phyloP scores from a whole-genome alignment of 129 eudicot genomes.

The Chrysanthemum seticuspe region DNA sequence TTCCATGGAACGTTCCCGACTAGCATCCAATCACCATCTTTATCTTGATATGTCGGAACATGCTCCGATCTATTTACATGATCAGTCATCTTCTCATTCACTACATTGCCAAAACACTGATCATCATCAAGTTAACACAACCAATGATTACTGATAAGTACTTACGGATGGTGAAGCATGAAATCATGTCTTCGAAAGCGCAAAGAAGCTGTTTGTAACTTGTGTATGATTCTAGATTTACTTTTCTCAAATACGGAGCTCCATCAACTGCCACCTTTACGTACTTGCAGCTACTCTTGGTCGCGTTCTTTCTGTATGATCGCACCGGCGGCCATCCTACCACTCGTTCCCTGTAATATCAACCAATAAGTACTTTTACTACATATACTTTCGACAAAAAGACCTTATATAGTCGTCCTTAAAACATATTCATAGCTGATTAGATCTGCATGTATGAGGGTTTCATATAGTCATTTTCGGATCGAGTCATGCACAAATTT shows the following conservation, averaged over 20 bases:
- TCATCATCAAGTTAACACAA: not conserved
- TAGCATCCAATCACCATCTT: constrained; percentile 88
- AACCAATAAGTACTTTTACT: not conserved
- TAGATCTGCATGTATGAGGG: no score
- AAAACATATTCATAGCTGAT: no score
- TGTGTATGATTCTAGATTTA: constrained; percentile 52
- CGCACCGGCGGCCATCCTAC: constrained; percentile 97
- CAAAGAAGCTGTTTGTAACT: constrained; percentile 52
- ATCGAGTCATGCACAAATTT: no score
- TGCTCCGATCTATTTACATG: constrained; percentile 55
- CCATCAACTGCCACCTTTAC: constrained; percentile 95
- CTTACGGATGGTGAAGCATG: constrained; percentile 47
- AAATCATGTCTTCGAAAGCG: constrained; percentile 57
- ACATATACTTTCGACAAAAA: not conserved
- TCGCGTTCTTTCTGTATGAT: constrained; percentile 62
- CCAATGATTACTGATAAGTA: not conserved
- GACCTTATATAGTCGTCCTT: no score
- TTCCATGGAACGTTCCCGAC: constrained; percentile 94
- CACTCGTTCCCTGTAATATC: constrained; percentile 59
- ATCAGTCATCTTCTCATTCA: constrained; percentile 56
- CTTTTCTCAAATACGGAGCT: constrained; percentile 79
- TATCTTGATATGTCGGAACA: constrained; percentile 81
- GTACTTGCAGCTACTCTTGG: constrained; percentile 44
- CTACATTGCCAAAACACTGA: constrained; percentile 17
- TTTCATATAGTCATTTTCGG: no score